Conservation (phyloP, 345 rosid genomes). For the Brassica cretica region DNA sequence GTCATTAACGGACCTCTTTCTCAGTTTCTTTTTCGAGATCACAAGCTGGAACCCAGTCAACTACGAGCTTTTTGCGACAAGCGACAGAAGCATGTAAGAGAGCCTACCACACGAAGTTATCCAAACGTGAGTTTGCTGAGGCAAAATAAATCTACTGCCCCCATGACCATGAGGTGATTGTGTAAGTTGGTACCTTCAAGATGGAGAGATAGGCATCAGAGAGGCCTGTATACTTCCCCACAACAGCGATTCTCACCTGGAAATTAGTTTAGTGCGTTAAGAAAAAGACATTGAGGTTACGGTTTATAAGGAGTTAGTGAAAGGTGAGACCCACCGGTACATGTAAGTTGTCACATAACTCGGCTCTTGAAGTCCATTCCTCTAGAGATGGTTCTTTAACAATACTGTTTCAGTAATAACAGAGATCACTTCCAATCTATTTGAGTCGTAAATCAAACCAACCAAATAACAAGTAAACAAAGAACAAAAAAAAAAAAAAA, state of each 20-base stretch:
- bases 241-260: conserved; percentile 88
- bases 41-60: conserved; percentile 90
- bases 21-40: conserved; percentile 73
- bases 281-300: conserved; percentile 1
- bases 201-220: conserved; percentile 93
- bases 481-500: conserved; percentile 5
- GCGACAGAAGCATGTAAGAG: conserved; percentile 91
- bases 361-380: conserved; percentile 74
- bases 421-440: conserved; percentile 18
- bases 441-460: background rate
- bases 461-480: conserved; percentile 4
- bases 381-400: conserved; percentile 60
- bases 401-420: conserved; percentile 46
- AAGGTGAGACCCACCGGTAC: conserved; percentile 61
- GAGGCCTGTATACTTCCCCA: conserved; percentile 88
- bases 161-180: background rate
- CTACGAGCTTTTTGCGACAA: conserved; percentile 63
- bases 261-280: conserved; percentile 23
- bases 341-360: conserved; percentile 63
- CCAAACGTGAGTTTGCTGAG: conserved; percentile 11
- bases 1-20: conserved; percentile 51
- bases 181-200: conserved; percentile 49
- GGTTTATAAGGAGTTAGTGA: background rate
- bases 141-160: background rate
- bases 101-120: conserved; percentile 54